Evolutionary conservation across 768 basidiomycete genomes (phyloP).

Genomic region (Lentinula lateritia): DNA sequence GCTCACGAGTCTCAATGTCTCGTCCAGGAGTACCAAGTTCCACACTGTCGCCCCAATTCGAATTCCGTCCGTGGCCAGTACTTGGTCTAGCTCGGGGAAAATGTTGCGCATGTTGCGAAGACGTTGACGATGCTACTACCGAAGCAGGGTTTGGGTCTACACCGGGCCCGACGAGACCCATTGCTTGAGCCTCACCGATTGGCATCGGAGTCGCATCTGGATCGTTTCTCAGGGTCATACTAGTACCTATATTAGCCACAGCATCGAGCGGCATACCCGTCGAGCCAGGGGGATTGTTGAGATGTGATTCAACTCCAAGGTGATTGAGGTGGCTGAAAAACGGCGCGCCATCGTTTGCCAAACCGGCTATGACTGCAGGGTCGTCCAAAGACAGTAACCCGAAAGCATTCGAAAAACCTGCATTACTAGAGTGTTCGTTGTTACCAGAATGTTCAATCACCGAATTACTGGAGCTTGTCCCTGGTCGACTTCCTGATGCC

Average conservation of each 20-base stretch:
- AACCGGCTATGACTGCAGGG: constrained; percentile 57
- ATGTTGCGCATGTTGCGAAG: background rate
- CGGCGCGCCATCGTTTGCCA: constrained; percentile 51
- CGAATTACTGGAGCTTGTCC: background rate
- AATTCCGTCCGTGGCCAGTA: constrained; percentile 1
- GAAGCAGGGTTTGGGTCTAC: background rate
- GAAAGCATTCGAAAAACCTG: constrained; percentile 57
- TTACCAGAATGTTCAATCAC: constrained; percentile 13
- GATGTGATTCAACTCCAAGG: constrained; percentile 13
- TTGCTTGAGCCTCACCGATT: constrained; percentile 15
- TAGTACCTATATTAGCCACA: background rate
- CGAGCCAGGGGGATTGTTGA: background rate
- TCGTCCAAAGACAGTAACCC: constrained; percentile 77
- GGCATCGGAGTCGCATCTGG: constrained; percentile 47
- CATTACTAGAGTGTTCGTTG: constrained; percentile 22
- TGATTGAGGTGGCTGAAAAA: constrained; percentile 45
- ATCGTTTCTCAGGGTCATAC: constrained; percentile 18
- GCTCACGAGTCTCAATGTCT: constrained; percentile 38
- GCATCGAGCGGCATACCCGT: background rate
- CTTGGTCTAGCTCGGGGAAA: constrained; percentile 1
- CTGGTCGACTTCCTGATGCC: background rate
- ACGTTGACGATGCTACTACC: background rate
- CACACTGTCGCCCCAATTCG: constrained; percentile 8
- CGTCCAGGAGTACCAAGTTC: constrained; percentile 11
- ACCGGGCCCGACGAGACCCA: background rate